Percentiles rank a stretch among this genome's conserved stretches.
Evolutionary conservation across 108 stramenopile genomes (phyloP).

Genomic region (Pseudonitzschia pungens): DNA sequence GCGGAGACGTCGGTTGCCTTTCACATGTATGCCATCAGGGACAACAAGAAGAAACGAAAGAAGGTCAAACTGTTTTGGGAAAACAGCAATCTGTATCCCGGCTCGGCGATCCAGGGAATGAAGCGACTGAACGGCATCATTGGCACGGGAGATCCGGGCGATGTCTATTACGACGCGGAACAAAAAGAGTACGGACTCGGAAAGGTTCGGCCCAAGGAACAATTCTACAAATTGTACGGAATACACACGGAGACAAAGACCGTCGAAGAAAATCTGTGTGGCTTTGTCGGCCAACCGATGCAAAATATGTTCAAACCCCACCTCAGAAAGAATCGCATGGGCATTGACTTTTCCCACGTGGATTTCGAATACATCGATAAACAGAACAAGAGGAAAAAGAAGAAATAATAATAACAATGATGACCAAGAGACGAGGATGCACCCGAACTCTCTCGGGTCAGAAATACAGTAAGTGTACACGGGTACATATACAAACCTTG

Average conservation of each 20-base stretch:
- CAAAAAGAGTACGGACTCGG: conserved; percentile 78
- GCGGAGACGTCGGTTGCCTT: conserved; percentile 74
- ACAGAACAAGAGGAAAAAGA: no score
- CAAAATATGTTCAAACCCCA: conserved; percentile 61
- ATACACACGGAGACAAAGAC: conserved; percentile 77
- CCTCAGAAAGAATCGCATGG: conserved; percentile 71
- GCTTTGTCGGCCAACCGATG: conserved; percentile 86
- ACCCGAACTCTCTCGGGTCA: no score
- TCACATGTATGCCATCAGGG: conserved; percentile 81
- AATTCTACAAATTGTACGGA: conserved; percentile 79
- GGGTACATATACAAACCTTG: no score
- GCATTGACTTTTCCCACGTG: conserved; percentile 68
- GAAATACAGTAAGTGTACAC: no score
- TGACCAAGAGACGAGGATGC: no score
- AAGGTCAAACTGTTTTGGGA: conserved; percentile 82
- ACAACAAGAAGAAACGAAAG: conserved; percentile 55
- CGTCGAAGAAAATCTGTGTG: conserved; percentile 77
- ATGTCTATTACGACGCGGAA: conserved; percentile 50
- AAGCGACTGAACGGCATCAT: conserved; percentile 82
- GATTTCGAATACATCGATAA: conserved; percentile 37
- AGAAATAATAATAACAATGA: no score
- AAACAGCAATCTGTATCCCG: conserved; percentile 59
- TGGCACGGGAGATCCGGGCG: conserved; percentile 60
- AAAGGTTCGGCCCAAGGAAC: conserved; percentile 61
- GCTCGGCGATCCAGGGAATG: conserved; percentile 68